Evolutionary conservation across 2,329 filamentous ascomycete species (phyloP).

Genomic region (Penicillium palitans): DNA sequence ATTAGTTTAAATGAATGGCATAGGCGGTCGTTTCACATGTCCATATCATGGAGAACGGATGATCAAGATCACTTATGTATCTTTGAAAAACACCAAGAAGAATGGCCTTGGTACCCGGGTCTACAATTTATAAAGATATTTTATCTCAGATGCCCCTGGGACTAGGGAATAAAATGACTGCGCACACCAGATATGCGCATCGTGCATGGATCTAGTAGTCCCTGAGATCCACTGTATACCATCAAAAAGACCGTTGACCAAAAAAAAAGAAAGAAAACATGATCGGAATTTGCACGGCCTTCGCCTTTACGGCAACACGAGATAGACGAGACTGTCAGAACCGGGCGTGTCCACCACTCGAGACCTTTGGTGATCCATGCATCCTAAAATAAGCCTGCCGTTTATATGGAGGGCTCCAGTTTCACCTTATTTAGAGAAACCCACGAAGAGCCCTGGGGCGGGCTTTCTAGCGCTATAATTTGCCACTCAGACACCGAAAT

Average conservation of each 20-base stretch:
- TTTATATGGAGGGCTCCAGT: not conserved
- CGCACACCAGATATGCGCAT: not conserved
- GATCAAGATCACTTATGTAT: not conserved
- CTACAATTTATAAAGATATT: conserved; percentile 3
- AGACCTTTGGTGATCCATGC: conserved; percentile 1
- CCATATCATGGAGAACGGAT: not conserved
- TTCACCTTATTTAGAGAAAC: not conserved
- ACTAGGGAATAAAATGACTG: conserved; percentile 3
- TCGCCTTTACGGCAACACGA: not conserved
- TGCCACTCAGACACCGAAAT: not conserved
- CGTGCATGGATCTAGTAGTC: conserved; percentile 7
- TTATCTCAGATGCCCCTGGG: not conserved
- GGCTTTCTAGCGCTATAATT: not conserved
- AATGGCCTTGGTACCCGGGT: not conserved
- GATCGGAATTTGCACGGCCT: not conserved
- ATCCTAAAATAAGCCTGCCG: not conserved
- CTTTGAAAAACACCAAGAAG: not conserved
- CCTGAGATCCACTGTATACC: conserved; percentile 2
- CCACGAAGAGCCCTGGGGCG: not conserved
- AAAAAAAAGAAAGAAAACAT: not conserved
- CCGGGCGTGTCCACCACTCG: not conserved
- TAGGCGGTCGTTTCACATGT: conserved; percentile 2
- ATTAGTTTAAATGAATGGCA: conserved; percentile 3
- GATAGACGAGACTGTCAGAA: not conserved
- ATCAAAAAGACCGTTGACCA: not conserved